phyloP scores from a whole-genome alignment of 2,329 filamentous ascomycete species.

The Trichophyton simii region DNA sequence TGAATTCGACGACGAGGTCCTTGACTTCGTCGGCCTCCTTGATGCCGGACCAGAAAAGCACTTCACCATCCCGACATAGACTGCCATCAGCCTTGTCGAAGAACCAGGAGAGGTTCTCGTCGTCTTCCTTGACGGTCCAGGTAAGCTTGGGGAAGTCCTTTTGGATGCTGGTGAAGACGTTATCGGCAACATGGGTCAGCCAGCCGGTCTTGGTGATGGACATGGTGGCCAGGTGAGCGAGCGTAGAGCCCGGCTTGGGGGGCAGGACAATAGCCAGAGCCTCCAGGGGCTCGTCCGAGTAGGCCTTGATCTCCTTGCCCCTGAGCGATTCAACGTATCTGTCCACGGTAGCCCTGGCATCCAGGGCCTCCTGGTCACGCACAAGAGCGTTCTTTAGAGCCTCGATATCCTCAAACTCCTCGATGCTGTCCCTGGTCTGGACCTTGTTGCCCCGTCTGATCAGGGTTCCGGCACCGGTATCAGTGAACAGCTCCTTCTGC shows the following conservation, averaged over 20 bases:
- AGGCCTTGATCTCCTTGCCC: slow-evolving; percentile 72
- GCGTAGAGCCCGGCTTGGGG: slow-evolving; percentile 49
- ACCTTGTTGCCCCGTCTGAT: slow-evolving; percentile 89
- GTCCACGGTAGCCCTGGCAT: slow-evolving; percentile 72
- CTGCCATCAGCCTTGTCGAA: slow-evolving; percentile 94
- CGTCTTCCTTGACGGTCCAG: slow-evolving; percentile 93
- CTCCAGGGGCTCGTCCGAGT: slow-evolving; percentile 89
- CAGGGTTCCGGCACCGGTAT: slow-evolving; percentile 85
- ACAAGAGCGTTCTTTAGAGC: slow-evolving; percentile 73
- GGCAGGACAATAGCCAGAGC: slow-evolving; percentile 81
- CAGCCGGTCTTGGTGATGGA: slow-evolving; percentile 90
- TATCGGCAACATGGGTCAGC: slow-evolving; percentile 89
- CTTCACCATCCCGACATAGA: slow-evolving; percentile 69
- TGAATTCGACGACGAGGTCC: slow-evolving; percentile 74
- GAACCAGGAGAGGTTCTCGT: slow-evolving; percentile 97
- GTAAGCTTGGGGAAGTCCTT: slow-evolving; percentile 83
- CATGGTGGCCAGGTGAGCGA: slow-evolving; percentile 78
- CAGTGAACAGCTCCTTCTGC: slow-evolving; percentile 93
- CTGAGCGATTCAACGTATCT: slow-evolving; percentile 71
- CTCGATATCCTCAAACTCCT: slow-evolving; percentile 61
- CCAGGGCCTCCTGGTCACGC: slow-evolving; percentile 66
- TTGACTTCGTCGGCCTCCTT: slow-evolving; percentile 70
- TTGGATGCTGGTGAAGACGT: slow-evolving; percentile 85
- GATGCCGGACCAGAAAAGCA: slow-evolving; percentile 93
- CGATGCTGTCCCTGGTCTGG: slow-evolving; percentile 55